Percentiles rank a stretch among this genome's conserved stretches.
These are phyloP conservation scores for Solanum corneliomulleri DNA, from an alignment of 257 asterid species.

Conservation along the genomic window DNA sequence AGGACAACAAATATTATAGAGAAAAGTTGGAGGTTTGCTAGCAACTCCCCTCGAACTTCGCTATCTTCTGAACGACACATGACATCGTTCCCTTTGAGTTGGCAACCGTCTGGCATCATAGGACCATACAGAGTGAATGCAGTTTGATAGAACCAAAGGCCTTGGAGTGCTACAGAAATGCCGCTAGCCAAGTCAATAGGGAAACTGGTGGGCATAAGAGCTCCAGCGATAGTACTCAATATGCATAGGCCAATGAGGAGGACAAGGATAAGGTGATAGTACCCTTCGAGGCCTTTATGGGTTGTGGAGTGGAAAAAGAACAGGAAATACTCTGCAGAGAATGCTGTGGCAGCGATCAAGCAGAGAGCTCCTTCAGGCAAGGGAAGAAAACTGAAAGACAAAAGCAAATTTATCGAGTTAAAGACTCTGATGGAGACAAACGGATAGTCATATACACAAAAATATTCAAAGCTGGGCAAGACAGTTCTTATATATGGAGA, in stretches of 20 bases:
- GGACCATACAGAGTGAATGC: slow-evolving; percentile 92
- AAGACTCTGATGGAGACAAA: not conserved
- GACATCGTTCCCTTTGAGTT: slow-evolving; percentile 37
- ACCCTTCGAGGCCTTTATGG: slow-evolving; percentile 93
- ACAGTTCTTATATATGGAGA: not conserved
- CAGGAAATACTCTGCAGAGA: slow-evolving; percentile 73
- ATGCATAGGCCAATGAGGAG: slow-evolving; percentile 77
- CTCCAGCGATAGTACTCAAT: slow-evolving; percentile 50
- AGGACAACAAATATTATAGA: slow-evolving; percentile 46
- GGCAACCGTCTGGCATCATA: slow-evolving; percentile 87
- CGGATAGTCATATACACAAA: not conserved
- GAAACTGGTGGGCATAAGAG: slow-evolving; percentile 76
- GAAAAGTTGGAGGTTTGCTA: slow-evolving; percentile 76
- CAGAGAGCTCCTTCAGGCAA: slow-evolving; percentile 73
- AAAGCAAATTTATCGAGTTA: not conserved
- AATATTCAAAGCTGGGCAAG: not conserved
- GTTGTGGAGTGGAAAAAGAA: slow-evolving; percentile 93
- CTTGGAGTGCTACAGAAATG: slow-evolving; percentile 74
- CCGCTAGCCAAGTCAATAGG: slow-evolving; percentile 65
- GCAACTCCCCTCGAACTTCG: slow-evolving; percentile 55
- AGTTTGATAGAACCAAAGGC: slow-evolving; percentile 98
- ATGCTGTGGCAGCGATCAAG: slow-evolving; percentile 64
- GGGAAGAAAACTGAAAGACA: slow-evolving; percentile 54
- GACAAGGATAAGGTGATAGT: slow-evolving; percentile 84
- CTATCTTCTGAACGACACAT: slow-evolving; percentile 43